Evolutionary conservation across 441 rosid genomes (phyloP).

Genomic region (Codiaeum variegatum): DNA sequence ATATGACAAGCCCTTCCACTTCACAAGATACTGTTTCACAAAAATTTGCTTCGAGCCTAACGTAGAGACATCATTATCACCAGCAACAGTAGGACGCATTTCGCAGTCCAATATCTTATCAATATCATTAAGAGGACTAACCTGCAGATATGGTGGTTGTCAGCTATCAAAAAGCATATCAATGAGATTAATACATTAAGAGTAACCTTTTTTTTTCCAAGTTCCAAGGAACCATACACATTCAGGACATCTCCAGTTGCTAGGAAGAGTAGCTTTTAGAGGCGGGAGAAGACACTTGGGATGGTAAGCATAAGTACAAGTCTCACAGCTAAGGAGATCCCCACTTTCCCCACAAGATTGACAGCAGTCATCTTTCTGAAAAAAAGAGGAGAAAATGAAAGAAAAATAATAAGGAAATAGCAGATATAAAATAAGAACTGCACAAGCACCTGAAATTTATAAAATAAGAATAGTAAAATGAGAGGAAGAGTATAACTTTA

Average conservation of each 20-base stretch:
- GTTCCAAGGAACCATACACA: slow-evolving; percentile 57
- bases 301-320: slow-evolving; percentile 86
- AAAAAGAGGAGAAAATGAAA: slow-evolving; percentile 16
- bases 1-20: slow-evolving; percentile 98
- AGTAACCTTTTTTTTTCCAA: slow-evolving; percentile 2
- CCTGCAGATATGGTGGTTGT: slow-evolving; percentile 49
- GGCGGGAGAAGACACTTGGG: slow-evolving; percentile 86
- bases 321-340: slow-evolving; percentile 72
- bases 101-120: slow-evolving; percentile 92
- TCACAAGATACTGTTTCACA: slow-evolving; percentile 95
- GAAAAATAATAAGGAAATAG: neutral
- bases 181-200: slow-evolving; percentile 10
- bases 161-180: slow-evolving; percentile 17
- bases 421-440: neutral
- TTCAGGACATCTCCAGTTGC: slow-evolving; percentile 98
- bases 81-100: slow-evolving; percentile 89
- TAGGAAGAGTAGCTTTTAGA: slow-evolving; percentile 59
- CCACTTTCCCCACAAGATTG: slow-evolving; percentile 88
- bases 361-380: slow-evolving; percentile 80
- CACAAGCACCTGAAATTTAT: neutral
- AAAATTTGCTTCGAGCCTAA: slow-evolving; percentile 68
- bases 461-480: slow-evolving; percentile 1
- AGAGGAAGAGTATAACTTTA: neutral
- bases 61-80: slow-evolving; percentile 57
- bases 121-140: slow-evolving; percentile 89